Evolutionary conservation across 1,139 yeast species (phyloP), one percentile per base, ranked within the genome.

Genomic region (Blastobotrys proliferans): DNA sequence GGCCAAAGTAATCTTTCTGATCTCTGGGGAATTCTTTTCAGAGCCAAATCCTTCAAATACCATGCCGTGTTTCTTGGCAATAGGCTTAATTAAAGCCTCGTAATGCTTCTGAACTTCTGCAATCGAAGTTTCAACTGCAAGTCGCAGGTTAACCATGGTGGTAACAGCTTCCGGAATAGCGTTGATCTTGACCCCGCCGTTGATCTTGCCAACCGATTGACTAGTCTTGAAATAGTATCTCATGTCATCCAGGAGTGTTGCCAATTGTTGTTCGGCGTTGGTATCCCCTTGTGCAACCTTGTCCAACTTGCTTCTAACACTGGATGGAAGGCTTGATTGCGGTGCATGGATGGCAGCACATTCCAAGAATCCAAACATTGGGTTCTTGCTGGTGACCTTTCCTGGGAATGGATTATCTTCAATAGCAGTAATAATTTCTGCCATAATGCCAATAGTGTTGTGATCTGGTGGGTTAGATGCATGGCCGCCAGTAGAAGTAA

Each of bases 81-180:
- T 59, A 6, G 53, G 50, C 36, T 54, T 46, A 17, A 76, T 66
- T 38, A 68, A 63, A 1, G 54, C 49, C n/a, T 68, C 51, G 24
- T 76, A 59, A 41, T 70, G 69, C 8, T 67, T 60, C 21, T 66
- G 51, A 3, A 77, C 70, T 8, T 65, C 65, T 2, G 63, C 63
- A 1, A 74, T 70, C 8, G 70, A 54, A 29, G 74, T 72, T 47
- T 76, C 83, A 16, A 76, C 63, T 4, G 79, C 73, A 41, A 81
- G 70, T 49, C 88, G 69, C 49, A 78, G 78, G 60, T 82, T 80
- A 34, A 82, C 70, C 40, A 71, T 57, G 16, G 79, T 66, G 5
- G 70, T 65, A 3, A 76, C 83, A 47, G 69, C 70, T 56, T 84
- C 94, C 1, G 94, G 94, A 45, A 84, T 67, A 2, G 92, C 90